phyloP scores from a whole-genome alignment of 163 green algal species.

The Chlorella variabilis region DNA sequence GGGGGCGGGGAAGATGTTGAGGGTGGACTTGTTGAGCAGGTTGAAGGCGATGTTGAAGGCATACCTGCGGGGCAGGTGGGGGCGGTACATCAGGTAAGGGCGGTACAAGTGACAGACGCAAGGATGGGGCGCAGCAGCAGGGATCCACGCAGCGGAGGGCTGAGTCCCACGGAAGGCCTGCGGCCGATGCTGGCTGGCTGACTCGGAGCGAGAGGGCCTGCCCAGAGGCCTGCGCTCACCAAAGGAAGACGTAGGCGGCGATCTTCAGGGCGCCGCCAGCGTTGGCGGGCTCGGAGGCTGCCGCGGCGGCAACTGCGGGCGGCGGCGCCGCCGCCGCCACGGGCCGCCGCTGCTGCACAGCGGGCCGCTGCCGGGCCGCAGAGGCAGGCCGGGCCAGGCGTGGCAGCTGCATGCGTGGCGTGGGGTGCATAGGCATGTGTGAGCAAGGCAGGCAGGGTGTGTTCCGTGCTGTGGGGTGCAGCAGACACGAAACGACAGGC shows the following conservation, averaged over 20 bases:
- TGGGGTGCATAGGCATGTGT: too few relatives aligned
- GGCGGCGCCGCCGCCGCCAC: too few relatives aligned
- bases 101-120: too few relatives aligned
- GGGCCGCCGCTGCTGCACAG: background rate
- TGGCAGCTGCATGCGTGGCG: background rate
- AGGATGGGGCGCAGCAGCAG: too few relatives aligned
- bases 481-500: too few relatives aligned
- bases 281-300: background rate
- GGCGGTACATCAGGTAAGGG: background rate
- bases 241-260: background rate
- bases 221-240: background rate
- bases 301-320: background rate
- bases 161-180: too few relatives aligned
- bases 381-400: background rate
- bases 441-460: too few relatives aligned
- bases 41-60: slow-evolving; percentile 81
- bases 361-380: background rate
- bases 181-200: too few relatives aligned
- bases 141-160: too few relatives aligned
- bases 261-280: background rate
- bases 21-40: slow-evolving; percentile 90
- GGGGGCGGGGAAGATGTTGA: slow-evolving; percentile 93
- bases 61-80: slow-evolving; percentile 37
- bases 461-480: too few relatives aligned
- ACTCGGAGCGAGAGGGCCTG: too few relatives aligned